phyloP scores from a whole-genome alignment of 495 filamentous ascomycete genomes.

The Terfezia boudieri region DNA sequence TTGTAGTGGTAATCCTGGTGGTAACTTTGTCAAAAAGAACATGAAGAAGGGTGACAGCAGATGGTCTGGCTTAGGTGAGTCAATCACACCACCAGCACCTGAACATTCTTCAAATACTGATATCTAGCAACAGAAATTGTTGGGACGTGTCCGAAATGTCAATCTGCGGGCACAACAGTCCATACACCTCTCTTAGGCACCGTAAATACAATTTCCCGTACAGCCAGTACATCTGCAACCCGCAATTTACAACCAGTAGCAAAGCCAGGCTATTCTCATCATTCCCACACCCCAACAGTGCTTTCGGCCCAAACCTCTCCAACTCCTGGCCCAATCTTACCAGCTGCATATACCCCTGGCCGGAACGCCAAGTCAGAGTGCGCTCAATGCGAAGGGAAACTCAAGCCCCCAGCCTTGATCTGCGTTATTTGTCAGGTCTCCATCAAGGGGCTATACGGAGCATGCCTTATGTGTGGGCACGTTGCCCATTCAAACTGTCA shows the following conservation, averaged over 20 bases:
- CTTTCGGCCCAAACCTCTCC: too few species aligned
- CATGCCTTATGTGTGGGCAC: conserved; percentile 40
- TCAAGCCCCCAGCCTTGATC: conserved; percentile 27
- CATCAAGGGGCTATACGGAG: conserved; percentile 31
- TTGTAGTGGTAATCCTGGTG: conserved; percentile 5
- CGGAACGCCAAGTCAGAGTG: conserved; percentile 31
- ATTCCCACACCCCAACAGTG: too few species aligned
- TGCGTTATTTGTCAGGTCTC: conserved; percentile 39
- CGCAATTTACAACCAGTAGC: too few species aligned
- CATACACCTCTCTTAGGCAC: conserved; percentile 27
- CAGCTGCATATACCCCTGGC: conserved; percentile 8
- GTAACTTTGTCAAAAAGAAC: conserved; percentile 18
- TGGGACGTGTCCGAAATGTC: conserved; percentile 29
- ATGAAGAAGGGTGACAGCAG: conserved; percentile 15
- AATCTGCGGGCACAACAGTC: too few species aligned
- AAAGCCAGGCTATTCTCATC: too few species aligned
- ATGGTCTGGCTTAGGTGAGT: conserved; percentile 5
- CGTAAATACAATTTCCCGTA: too few species aligned
- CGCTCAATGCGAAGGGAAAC: conserved; percentile 25
- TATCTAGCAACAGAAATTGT: not conserved
- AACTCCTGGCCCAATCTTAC: too few species aligned
- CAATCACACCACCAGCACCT: conserved; percentile 8
- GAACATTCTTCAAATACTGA: not conserved
- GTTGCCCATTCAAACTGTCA: conserved; percentile 33
- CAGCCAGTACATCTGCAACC: too few species aligned